Evolutionary conservation across 805 yeast genomes (phyloP).

Genomic region (Candida taoyuanica): DNA sequence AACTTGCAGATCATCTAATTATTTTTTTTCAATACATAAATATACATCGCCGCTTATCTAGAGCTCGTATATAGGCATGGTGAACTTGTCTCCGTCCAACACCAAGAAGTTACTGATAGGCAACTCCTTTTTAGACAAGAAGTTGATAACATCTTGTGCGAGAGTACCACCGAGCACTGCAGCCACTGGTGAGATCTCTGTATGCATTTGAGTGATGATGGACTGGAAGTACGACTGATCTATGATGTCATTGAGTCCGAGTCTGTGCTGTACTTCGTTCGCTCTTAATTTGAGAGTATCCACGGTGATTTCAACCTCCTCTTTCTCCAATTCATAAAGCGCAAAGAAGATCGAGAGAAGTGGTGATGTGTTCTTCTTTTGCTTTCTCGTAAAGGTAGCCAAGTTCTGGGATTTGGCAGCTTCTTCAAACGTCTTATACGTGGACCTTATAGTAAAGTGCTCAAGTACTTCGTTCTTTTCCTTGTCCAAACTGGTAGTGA

Average conservation of each 20-base stretch:
- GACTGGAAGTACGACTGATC: slow-evolving; percentile 38
- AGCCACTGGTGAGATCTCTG: slow-evolving; percentile 78
- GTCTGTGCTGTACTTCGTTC: slow-evolving; percentile 28
- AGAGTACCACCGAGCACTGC: slow-evolving; percentile 87
- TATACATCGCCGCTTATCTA: slow-evolving; percentile 19
- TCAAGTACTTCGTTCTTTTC: slow-evolving; percentile 35
- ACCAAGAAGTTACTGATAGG: slow-evolving; percentile 80
- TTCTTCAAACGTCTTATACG: slow-evolving; percentile 34
- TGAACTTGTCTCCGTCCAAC: slow-evolving; percentile 65
- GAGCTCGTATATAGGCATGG: slow-evolving; percentile 71
- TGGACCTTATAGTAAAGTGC: slow-evolving; percentile 33
- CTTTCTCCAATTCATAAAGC: slow-evolving; percentile 40
- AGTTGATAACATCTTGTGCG: slow-evolving; percentile 87
- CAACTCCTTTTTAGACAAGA: slow-evolving; percentile 64
- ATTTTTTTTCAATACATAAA: no score
- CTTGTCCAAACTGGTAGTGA: slow-evolving; percentile 29
- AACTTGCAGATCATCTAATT: slow-evolving; percentile 25
- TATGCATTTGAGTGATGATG: slow-evolving; percentile 42
- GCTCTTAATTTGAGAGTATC: slow-evolving; percentile 31
- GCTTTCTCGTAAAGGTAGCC: slow-evolving; percentile 29
- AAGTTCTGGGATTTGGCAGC: slow-evolving; percentile 27
- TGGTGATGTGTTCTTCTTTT: slow-evolving; percentile 48
- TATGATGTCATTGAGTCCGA: slow-evolving; percentile 39
- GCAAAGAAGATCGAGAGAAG: slow-evolving; percentile 58
- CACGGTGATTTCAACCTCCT: slow-evolving; percentile 18